Percentiles rank a stretch among this genome's conserved stretches.
Evolutionary conservation across 306 rosid genomes (phyloP).

Genomic region (Vicia sativa): DNA sequence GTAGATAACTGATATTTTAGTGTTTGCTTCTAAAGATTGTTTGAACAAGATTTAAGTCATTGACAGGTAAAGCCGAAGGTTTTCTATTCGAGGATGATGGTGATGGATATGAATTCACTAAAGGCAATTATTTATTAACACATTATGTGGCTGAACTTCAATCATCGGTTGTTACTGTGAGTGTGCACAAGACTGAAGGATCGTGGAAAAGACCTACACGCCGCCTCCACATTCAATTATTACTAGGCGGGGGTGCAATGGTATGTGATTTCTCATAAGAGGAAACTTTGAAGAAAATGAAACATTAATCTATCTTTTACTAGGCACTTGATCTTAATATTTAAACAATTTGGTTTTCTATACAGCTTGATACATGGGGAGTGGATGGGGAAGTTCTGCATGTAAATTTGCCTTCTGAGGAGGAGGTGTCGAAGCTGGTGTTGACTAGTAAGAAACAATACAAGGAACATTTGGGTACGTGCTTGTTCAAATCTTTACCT

Average conservation of each 20-base stretch:
- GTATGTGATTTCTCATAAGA: constrained; percentile 48
- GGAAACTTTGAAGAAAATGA: constrained; percentile 15
- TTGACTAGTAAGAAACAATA: constrained; percentile 60
- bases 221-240: constrained; percentile 64
- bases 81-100: constrained; percentile 88
- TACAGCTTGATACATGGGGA: constrained; percentile 80
- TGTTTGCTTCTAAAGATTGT: constrained; percentile 6
- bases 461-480: constrained; percentile 59
- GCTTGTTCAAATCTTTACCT: constrained; percentile 28
- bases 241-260: constrained; percentile 88
- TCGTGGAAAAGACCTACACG: constrained; percentile 82
- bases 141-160: constrained; percentile 76
- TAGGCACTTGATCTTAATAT: constrained; percentile 17
- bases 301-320: constrained; percentile 17
- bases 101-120: constrained; percentile 84
- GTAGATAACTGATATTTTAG: constrained; percentile 17
- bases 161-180: constrained; percentile 65
- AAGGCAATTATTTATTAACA: constrained; percentile 76
- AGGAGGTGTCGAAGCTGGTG: constrained; percentile 65
- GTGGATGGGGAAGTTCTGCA: constrained; percentile 80
- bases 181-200: constrained; percentile 71
- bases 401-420: constrained; percentile 65
- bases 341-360: constrained; percentile 26
- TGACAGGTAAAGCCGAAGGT: constrained; percentile 89
- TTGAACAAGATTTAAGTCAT: constrained; percentile 28